phyloP scores from a whole-genome alignment of 176 grass and related monocot genomes.

The Oryza australiensis region DNA sequence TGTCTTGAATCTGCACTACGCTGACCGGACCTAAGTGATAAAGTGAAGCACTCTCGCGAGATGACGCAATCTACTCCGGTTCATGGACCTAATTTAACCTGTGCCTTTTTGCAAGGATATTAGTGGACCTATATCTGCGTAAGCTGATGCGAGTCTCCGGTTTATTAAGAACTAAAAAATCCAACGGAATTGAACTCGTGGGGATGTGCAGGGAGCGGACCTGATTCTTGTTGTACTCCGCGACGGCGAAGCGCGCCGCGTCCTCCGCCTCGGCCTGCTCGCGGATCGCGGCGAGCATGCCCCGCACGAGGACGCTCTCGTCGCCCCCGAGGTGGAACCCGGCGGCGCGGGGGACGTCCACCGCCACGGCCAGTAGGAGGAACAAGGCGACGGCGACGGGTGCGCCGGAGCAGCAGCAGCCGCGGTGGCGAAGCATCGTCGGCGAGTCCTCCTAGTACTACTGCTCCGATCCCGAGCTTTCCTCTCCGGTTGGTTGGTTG shows the following conservation, averaged over 20 bases:
- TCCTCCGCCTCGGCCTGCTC: conserved; percentile 82
- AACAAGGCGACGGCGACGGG: not conserved
- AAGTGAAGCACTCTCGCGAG: not conserved
- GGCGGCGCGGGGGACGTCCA: not conserved
- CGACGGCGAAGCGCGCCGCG: conserved; percentile 79
- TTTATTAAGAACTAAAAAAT: not conserved
- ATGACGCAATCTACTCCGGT: not conserved
- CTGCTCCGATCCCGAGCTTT: conserved; percentile 22
- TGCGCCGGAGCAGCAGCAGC: not conserved
- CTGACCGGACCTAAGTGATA: not conserved
- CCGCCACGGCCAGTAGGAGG: not conserved
- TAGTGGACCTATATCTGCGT: not conserved
- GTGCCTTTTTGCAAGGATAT: not conserved
- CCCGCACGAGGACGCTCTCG: conserved; percentile 51
- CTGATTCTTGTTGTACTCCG: conserved; percentile 75
- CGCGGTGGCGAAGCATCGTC: conserved; percentile 23
- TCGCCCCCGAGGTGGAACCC: conserved; percentile 56
- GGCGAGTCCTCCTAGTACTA: not conserved
- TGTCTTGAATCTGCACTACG: not conserved
- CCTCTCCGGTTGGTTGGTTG: not conserved
- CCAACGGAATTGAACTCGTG: not conserved
- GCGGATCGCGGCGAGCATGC: conserved; percentile 49
- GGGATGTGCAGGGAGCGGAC: not conserved
- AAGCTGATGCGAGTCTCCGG: not conserved
- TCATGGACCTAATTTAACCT: not conserved